A percentile compares a stretch with the other conserved stretches of the same genome.
These are phyloP conservation scores for Panaeolus cyanescens DNA, from an alignment of 768 basidiomycete genomes.

Conservation along the genomic window DNA sequence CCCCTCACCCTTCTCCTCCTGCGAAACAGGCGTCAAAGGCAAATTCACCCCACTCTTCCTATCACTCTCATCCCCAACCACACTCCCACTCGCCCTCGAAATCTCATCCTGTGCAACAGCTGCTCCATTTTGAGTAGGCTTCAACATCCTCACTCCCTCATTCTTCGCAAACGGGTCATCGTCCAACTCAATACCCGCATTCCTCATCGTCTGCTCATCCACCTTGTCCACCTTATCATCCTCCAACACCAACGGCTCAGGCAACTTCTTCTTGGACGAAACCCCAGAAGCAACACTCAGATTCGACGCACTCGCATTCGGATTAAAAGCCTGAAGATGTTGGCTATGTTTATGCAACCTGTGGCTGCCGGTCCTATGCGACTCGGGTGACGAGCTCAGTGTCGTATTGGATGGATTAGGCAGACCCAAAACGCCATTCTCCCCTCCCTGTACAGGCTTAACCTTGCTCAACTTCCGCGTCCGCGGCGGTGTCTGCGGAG, in stretches of 20 bases:
- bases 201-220: slow-evolving; percentile 28
- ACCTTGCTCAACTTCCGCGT: slow-evolving; percentile 30
- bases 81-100: neutral
- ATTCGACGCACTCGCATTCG: neutral
- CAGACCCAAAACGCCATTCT: slow-evolving; percentile 13
- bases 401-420: slow-evolving; percentile 17
- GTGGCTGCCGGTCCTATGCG: neutral
- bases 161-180: slow-evolving; percentile 60
- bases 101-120: slow-evolving; percentile 8
- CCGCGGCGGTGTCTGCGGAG: slow-evolving; percentile 18
- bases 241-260: slow-evolving; percentile 14
- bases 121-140: slow-evolving; percentile 15
- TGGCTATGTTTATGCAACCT: slow-evolving; percentile 14
- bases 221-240: slow-evolving; percentile 13
- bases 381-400: slow-evolving; percentile 16
- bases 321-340: slow-evolving; percentile 15
- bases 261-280: neutral
- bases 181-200: slow-evolving; percentile 41
- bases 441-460: neutral
- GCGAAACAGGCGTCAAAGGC: slow-evolving; percentile 8
- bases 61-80: neutral
- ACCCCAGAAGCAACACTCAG: neutral
- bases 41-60: neutral
- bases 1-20: slow-evolving; percentile 10
- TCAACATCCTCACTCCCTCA: slow-evolving; percentile 53